Base-by-base conservation (phyloP, 2,329 filamentous ascomycete genomes). In the Penicillium sp. region DNA sequence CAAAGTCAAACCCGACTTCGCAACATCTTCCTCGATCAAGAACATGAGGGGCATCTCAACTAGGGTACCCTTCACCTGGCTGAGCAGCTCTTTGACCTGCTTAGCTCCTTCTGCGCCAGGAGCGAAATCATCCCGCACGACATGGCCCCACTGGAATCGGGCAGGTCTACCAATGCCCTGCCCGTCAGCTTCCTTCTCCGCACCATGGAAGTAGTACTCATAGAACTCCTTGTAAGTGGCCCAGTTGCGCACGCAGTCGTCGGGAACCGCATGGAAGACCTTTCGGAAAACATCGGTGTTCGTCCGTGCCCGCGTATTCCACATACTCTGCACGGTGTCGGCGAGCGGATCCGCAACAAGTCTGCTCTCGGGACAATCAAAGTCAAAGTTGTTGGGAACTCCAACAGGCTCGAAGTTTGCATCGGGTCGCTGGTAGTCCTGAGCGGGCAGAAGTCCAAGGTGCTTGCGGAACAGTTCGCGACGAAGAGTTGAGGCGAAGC, bases 41-140 rank as follows among this genome's bases (percentile, higher is more conserved):
- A 97, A 97, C 59, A 90, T 79, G 61, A 97, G 77, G 23, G 91
- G 91, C 92, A 97, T 97, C 78, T 96, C 90, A 7, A 97, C 88
- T 39, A 91, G 73, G 7, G 82, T 89, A 2, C 89, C 89, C 54
- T 84, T 81, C 32, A 92, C 78, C 47, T 83, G 79, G 49, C 80
- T 78, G 48, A 92, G 75, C 74, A 85, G 81, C 44, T 87, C 83
- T 75, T 90, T 91, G 52, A 91, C 78, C 68, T 89, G 86, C n/a
- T 76, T 76, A 37, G 87, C 85, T 7, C 92, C 89, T 57, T 87
- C 83, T 0, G 82, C 78, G 2, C 78, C 77, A 23, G 71, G 69
- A 1, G 75, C 66, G 70, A 96, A 90, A 65, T 93, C 85, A 45
- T 89, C 87, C 65, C 84, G 84, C 39, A 96, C 89, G 2, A 96